Conservation (phyloP, 768 basidiomycete genomes). For the Inosperma sp. region DNA sequence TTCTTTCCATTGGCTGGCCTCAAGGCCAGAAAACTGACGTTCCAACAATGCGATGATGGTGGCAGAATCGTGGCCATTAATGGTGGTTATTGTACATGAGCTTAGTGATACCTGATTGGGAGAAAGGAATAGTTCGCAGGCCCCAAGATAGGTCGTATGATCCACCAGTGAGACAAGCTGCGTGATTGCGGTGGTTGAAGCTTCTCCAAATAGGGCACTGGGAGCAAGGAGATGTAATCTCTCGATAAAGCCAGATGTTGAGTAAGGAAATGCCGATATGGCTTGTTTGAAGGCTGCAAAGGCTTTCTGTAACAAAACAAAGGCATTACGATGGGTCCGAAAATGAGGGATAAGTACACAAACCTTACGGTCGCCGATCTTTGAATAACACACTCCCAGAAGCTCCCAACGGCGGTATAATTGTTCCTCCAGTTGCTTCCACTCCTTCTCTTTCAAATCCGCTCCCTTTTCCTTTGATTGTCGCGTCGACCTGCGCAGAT, state of each 20-base stretch:
- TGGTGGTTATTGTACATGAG: constrained; percentile 9
- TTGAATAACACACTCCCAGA: constrained; percentile 71
- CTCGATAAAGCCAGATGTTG: constrained; percentile 34
- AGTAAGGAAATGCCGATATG: constrained; percentile 52
- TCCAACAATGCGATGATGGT: no score
- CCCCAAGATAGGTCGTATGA: constrained; percentile 58
- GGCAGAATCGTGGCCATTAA: constrained; percentile 3
- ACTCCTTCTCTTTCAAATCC: constrained; percentile 37
- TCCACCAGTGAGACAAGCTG: constrained; percentile 62
- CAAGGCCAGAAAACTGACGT: constrained; percentile 54
- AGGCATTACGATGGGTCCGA: not conserved
- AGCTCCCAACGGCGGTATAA: constrained; percentile 76
- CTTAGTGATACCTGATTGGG: constrained; percentile 47
- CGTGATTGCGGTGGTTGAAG: constrained; percentile 37
- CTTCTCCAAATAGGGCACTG: constrained; percentile 35
- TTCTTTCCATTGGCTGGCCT: constrained; percentile 53
- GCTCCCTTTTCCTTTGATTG: constrained; percentile 7
- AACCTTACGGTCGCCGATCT: constrained; percentile 75
- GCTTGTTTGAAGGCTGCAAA: constrained; percentile 52
- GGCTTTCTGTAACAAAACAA: constrained; percentile 44
- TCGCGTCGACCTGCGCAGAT: constrained; percentile 16
- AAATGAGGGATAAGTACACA: constrained; percentile 17
- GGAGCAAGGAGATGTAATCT: constrained; percentile 27
- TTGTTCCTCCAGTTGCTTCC: constrained; percentile 60
- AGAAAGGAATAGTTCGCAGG: constrained; percentile 59